phyloP scores from a whole-genome alignment of 225 moss, liverwort and hornwort species.

The Rhytidiadelphus loreus region DNA sequence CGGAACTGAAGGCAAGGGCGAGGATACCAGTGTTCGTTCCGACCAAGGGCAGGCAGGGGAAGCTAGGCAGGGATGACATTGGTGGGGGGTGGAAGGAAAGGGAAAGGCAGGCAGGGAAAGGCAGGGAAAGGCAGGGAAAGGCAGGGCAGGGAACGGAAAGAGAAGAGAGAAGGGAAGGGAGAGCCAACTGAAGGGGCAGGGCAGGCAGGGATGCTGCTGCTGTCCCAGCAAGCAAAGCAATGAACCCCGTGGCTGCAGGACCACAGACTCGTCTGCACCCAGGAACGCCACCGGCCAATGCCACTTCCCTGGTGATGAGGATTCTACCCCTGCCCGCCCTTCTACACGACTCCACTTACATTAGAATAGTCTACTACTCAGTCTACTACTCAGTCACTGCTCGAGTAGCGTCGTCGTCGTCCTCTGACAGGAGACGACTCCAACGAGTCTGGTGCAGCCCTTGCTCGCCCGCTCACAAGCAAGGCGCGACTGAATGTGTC shows the following conservation, averaged over 20 bases:
- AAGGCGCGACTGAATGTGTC: background rate
- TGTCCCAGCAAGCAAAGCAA: background rate
- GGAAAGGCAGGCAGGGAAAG: background rate
- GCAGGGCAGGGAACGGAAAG: background rate
- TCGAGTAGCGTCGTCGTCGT: background rate
- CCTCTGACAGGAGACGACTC: background rate
- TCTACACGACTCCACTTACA: background rate
- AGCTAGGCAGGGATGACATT: background rate
- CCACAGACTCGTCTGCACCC: slow-evolving; percentile 6
- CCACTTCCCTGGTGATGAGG: background rate
- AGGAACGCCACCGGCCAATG: slow-evolving; percentile 4
- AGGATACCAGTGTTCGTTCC: background rate
- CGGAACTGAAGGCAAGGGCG: background rate
- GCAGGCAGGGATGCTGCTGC: background rate
- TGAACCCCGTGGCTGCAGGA: slow-evolving; percentile 17
- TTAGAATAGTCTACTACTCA: background rate
- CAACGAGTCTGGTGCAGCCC: background rate
- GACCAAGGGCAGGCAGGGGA: background rate
- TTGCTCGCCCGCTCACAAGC: background rate
- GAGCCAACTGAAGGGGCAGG: background rate
- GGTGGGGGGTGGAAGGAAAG: background rate
- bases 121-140: too few relatives aligned
- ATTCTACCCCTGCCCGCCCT: background rate
- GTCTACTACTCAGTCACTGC: background rate
- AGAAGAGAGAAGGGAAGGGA: too few relatives aligned